These are phyloP conservation scores for Henningerozyma blattae DNA, from an alignment of 805 yeast genomes.

Conservation along the genomic window DNA sequence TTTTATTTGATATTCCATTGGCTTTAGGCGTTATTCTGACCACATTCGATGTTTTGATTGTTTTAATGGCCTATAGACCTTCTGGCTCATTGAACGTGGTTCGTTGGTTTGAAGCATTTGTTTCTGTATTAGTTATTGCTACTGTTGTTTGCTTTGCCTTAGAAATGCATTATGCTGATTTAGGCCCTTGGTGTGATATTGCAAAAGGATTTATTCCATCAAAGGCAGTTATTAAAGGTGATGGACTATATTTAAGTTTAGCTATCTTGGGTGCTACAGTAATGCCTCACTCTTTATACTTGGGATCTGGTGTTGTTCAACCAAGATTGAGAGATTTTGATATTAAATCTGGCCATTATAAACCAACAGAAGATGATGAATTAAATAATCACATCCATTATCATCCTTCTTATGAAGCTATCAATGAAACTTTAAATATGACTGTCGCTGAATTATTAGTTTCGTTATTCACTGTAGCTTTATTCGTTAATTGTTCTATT, in stretches of 20 bases:
- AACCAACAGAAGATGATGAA: slow-evolving; percentile 27
- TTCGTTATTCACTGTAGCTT: slow-evolving; percentile 78
- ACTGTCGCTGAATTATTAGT: slow-evolving; percentile 75
- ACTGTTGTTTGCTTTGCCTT: slow-evolving; percentile 80
- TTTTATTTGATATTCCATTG: slow-evolving; percentile 68
- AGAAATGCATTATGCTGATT: slow-evolving; percentile 60
- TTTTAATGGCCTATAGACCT: slow-evolving; percentile 79
- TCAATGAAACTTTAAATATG: slow-evolving; percentile 66
- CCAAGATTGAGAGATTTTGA: slow-evolving; percentile 75
- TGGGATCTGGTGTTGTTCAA: slow-evolving; percentile 84
- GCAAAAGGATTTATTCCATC: slow-evolving; percentile 57
- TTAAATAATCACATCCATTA: slow-evolving; percentile 34
- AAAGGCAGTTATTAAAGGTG: slow-evolving; percentile 36
- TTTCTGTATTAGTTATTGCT: slow-evolving; percentile 61
- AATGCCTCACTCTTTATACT: slow-evolving; percentile 85
- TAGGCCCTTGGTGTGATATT: slow-evolving; percentile 43
- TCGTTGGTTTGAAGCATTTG: slow-evolving; percentile 71
- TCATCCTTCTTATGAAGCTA: slow-evolving; percentile 73
- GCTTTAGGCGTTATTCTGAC: slow-evolving; percentile 77
- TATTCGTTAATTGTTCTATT: slow-evolving; percentile 83
- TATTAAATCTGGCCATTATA: slow-evolving; percentile 48
- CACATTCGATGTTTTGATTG: slow-evolving; percentile 73
- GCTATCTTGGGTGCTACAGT: slow-evolving; percentile 91
- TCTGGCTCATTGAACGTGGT: slow-evolving; percentile 68
- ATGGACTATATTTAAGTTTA: slow-evolving; percentile 65